Conservation (phyloP, 768 basidiomycete genomes). For the Lentinula detonsa region DNA sequence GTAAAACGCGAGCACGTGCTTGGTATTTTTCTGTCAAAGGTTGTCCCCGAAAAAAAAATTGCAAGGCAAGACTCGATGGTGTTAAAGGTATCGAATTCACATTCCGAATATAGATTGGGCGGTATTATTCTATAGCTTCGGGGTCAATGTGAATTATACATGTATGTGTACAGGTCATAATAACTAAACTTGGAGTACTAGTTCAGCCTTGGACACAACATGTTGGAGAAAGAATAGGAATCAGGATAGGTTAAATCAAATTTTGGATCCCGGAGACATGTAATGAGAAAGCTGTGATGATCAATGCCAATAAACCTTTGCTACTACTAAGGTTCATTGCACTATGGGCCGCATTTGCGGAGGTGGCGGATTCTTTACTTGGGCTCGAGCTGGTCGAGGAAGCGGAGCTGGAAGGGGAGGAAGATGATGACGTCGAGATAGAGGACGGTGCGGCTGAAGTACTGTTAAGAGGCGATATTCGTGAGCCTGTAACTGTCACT, state of each 20-base stretch:
- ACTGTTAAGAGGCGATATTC: neutral
- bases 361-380: neutral
- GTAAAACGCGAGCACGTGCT: no score
- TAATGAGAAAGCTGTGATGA: neutral
- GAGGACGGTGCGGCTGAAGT: neutral
- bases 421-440: neutral
- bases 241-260: neutral
- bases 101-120: no score
- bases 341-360: neutral
- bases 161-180: no score
- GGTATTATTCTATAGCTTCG: no score
- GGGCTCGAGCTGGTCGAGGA: neutral
- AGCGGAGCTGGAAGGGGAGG: neutral
- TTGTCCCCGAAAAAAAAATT: no score
- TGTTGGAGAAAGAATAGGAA: neutral
- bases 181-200: no score
- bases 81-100: no score
- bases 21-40: no score
- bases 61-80: no score
- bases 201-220: neutral
- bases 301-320: neutral
- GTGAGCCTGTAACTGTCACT: neutral
- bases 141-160: no score
- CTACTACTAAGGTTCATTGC: neutral
- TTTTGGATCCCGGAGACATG: neutral